Evolutionary conservation across 106 monocot genomes (phyloP).

Genomic region (Dactylorhiza incarnata): DNA sequence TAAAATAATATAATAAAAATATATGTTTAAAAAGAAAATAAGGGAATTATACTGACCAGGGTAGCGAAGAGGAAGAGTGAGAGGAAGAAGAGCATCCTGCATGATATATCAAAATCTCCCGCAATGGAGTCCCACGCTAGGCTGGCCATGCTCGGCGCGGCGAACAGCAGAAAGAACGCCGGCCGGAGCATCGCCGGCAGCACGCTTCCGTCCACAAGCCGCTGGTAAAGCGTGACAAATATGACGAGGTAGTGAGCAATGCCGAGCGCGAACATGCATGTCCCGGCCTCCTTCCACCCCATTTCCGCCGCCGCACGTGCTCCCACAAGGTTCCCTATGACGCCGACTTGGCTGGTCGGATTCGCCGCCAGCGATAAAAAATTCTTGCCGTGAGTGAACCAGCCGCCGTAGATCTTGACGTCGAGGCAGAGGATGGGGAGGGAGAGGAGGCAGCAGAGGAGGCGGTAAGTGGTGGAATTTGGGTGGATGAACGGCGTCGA

Average conservation of each 20-base stretch:
- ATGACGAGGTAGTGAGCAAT: constrained; percentile 15
- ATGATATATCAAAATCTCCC: background rate
- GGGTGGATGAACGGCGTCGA: background rate
- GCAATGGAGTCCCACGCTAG: constrained; percentile 22
- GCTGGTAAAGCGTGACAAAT: constrained; percentile 13
- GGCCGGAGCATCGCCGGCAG: constrained; percentile 13
- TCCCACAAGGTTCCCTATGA: constrained; percentile 13
- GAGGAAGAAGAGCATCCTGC: constrained; percentile 19
- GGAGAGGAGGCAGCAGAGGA: constrained; percentile 1
- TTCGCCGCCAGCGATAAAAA: constrained; percentile 26
- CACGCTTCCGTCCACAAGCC: background rate
- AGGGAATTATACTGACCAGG: constrained; percentile 1
- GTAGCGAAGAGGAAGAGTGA: constrained; percentile 15
- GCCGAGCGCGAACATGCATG: constrained; percentile 13
- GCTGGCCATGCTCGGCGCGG: constrained; percentile 19
- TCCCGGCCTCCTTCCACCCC: constrained; percentile 16
- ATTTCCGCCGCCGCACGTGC: constrained; percentile 2
- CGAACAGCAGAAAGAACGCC: constrained; percentile 16
- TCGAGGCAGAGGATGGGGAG: constrained; percentile 8
- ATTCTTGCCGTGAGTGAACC: constrained; percentile 25
- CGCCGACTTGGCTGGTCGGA: constrained; percentile 16
- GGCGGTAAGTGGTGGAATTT: background rate
- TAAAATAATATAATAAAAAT: no score
- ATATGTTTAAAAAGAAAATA: no score
- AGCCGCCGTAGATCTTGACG: constrained; percentile 15